Conservation (phyloP, 2,329 filamentous ascomycete genomes). For the Samsoniella hepiali region DNA sequence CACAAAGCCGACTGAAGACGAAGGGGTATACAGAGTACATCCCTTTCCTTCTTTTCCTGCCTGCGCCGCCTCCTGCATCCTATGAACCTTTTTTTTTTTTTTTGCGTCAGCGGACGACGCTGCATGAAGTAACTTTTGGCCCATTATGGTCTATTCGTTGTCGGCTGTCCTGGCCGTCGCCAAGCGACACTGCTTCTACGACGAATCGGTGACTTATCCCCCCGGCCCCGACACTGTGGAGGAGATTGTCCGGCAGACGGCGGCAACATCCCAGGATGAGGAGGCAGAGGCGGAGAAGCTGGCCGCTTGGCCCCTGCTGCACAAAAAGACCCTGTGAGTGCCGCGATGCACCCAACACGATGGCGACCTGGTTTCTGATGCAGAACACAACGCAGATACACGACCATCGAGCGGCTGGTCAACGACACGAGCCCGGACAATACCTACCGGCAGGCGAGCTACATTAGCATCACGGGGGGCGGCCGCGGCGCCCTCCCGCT, state of each 20-base stretch:
- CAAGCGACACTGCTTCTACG: slow-evolving; percentile 36
- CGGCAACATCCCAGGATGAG: background rate
- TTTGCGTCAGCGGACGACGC: background rate
- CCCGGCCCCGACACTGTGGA: slow-evolving; percentile 19
- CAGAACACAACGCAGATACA: slow-evolving; percentile 30
- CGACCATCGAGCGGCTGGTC: slow-evolving; percentile 33
- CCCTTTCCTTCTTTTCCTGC: background rate
- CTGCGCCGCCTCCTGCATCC: background rate
- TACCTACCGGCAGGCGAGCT: slow-evolving; percentile 36
- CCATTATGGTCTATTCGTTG: slow-evolving; percentile 26
- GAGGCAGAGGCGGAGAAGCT: background rate
- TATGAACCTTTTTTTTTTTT: background rate
- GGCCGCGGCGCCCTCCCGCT: slow-evolving; percentile 32
- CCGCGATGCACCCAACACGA: background rate
- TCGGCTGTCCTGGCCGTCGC: slow-evolving; percentile 33
- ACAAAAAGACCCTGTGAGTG: slow-evolving; percentile 27
- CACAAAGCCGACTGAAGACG: background rate
- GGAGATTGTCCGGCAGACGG: slow-evolving; percentile 15
- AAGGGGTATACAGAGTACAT: background rate
- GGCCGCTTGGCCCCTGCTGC: slow-evolving; percentile 21
- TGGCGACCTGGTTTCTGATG: background rate
- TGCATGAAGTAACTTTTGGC: too few species aligned
- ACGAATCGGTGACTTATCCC: slow-evolving; percentile 29
- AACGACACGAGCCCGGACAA: slow-evolving; percentile 33
- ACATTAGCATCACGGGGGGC: slow-evolving; percentile 41